Evolutionary conservation across 257 asterid genomes (phyloP).

Genomic region (Nicotiana tomentosiformis): DNA sequence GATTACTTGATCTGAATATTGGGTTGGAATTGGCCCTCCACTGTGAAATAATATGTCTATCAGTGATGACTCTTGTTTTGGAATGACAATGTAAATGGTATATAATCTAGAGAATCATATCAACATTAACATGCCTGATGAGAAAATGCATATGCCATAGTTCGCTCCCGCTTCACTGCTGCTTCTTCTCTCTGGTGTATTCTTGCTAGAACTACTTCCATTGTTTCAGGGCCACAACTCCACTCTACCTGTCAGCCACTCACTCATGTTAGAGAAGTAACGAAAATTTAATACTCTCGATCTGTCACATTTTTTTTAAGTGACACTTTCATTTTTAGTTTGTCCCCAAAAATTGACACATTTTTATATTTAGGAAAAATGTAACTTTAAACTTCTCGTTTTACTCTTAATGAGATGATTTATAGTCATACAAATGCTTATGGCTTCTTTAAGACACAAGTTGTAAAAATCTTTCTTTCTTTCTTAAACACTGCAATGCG

Average conservation of each 20-base stretch:
- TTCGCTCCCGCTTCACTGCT: slow-evolving; percentile 78
- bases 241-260: slow-evolving; percentile 68
- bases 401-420: no score
- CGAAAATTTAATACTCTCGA: no score
- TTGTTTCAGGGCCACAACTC: slow-evolving; percentile 73
- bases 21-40: slow-evolving; percentile 79
- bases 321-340: no score
- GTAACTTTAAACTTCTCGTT: no score
- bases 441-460: no score
- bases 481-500: no score
- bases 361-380: no score
- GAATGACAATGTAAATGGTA: neutral
- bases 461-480: no score
- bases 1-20: slow-evolving; percentile 40
- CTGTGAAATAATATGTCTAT: slow-evolving; percentile 27
- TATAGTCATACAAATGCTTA: no score
- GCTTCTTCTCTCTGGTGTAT: slow-evolving; percentile 93
- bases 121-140: slow-evolving; percentile 52
- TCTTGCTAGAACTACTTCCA: slow-evolving; percentile 63
- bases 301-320: no score
- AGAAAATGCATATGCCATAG: slow-evolving; percentile 89
- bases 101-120: neutral
- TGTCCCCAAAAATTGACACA: no score
- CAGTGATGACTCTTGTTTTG: neutral
- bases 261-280: neutral